Base-by-base conservation (phyloP, 306 rosid genomes). In the Acacia crassicarpa region DNA sequence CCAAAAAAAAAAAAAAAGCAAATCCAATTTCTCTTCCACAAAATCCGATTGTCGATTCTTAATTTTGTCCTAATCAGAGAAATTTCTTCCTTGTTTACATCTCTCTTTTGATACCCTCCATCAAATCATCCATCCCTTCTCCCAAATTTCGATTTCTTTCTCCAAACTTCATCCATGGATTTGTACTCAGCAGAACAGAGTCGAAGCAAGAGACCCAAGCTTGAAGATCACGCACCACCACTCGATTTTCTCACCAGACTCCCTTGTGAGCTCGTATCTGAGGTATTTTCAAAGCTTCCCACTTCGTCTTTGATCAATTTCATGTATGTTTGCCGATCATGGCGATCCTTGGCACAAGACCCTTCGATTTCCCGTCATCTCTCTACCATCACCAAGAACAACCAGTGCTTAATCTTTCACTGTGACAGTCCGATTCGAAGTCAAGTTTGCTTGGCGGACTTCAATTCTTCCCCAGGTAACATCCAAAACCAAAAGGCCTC, bases 321-420 rank as follows among this genome's bases (percentile, higher is more conserved):
- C 82, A 70, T 68, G 77, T 84, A 59, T n/a, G 89, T 81, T 16
- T 79, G 82, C 80, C 72, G 59, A 25, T 41, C 81, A 0, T 88
- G 89, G 88, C 78, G 77, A 1, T 35, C 56, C 5, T 38, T 82
- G 8, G 74, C 81, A 5, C 78, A 63, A 82, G 68, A 76, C 67
- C 81, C 72, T 66, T 68, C 16, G 22, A 48, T 83, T 13, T 53
- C 75, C 46, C 33, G 27, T 63, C 78, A 49, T 41, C 45, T 40
- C 20, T 69, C 70, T 46, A 74, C 35, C 8, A 69, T 67, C 44
- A 43, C 46, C 16, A 73, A 66, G 8, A 59, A 58, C 46, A 68
- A 67, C 2, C 85, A 45, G 2, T 82, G 88, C 77, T 82, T 88
- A 17, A 84, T 86, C 77, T 76, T 88, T 46, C 89, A 88, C 83